These are phyloP conservation scores for Pulveroboletus sp. DNA, from an alignment of 768 basidiomycete genomes.

Conservation along the genomic window DNA sequence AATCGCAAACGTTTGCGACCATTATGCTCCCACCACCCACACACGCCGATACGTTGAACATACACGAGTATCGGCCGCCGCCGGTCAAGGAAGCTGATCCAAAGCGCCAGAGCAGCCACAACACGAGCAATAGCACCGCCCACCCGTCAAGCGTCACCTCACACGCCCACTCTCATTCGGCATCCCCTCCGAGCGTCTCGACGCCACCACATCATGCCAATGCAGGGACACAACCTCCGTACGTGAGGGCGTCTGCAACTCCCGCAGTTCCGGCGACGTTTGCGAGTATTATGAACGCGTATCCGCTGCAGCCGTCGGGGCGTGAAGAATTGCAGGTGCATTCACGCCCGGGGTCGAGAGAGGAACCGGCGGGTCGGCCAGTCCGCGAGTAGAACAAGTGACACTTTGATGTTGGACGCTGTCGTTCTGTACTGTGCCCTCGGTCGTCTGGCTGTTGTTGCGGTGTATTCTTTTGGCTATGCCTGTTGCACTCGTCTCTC, in stretches of 20 bases:
- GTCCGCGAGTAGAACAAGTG: slow-evolving; percentile 12
- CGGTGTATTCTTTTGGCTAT: not conserved
- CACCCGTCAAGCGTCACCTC: slow-evolving; percentile 12
- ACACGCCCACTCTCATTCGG: slow-evolving; percentile 12
- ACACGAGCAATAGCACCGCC: slow-evolving; percentile 1
- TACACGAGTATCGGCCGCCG: slow-evolving; percentile 31
- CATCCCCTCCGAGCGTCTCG: slow-evolving; percentile 19
- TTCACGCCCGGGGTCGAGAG: slow-evolving; percentile 26
- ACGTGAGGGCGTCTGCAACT: slow-evolving; percentile 16
- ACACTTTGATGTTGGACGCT: not conserved
- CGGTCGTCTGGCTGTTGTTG: not conserved
- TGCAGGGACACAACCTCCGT: slow-evolving; percentile 15
- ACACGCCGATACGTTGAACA: slow-evolving; percentile 25
- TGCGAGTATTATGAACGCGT: slow-evolving; percentile 71
- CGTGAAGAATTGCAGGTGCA: slow-evolving; percentile 23
- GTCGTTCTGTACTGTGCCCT: slow-evolving; percentile 6
- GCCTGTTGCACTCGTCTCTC: not conserved
- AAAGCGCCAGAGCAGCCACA: slow-evolving; percentile 16
- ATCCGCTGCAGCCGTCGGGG: slow-evolving; percentile 35
- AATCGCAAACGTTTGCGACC: slow-evolving; percentile 27
- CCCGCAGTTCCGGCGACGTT: slow-evolving; percentile 48
- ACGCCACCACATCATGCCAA: slow-evolving; percentile 20
- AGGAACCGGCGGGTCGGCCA: slow-evolving; percentile 15
- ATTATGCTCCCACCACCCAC: slow-evolving; percentile 29
- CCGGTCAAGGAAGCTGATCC: slow-evolving; percentile 15